Base-by-base conservation (phyloP, 306 rosid species). In the Astragalus glycyphyllos region DNA sequence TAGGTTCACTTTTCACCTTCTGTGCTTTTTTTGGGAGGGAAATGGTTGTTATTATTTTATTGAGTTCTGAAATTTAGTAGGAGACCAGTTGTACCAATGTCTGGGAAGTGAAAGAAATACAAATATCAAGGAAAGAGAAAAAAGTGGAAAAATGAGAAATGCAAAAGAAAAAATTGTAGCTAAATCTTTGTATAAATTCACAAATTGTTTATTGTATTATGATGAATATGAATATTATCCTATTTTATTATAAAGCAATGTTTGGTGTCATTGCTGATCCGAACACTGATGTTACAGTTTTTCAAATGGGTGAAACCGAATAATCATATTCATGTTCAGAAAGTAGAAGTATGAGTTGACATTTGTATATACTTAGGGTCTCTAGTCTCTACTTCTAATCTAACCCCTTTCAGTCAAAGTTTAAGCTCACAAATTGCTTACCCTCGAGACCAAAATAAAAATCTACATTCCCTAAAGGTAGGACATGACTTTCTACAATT, bases 1-100 rank as follows among this genome's bases (percentile, higher is more conserved):
- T 93, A 82, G 23, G 86, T 73, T 78, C 35, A 53, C 47, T 40
- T 68, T 2, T 50, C 79, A 70, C 26, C 31, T 1, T 26, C 31
- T 26, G 31, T 29, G 64, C 16, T 11, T 17, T 4, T 34, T 4
- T 51, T 16, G 32, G n/a, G 13, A 1, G 20, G n/a, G 12, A 7
- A 35, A 42, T 34, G 5, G 15, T 35, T 41, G 8, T 59, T 53
- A 53, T 53, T 20, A 23, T 53, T 53, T 9, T 23, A 53, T 10
- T 53, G 34, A 20, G 34, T 26, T 55, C 8, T 55, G 61, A 10
- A 29, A 26, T 12, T 20, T 8, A 11, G 13, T 31, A 1, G 10
- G 32, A 9, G 26, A 14, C 9, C 2, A 14, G 14, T 6, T 48
- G 54, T 2, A 14, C 4, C 54, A 48, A 13, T 15, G 3, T 48